phyloP scores from a whole-genome alignment of 352 stramenopile species.

The Phytophthora hybrid region DNA sequence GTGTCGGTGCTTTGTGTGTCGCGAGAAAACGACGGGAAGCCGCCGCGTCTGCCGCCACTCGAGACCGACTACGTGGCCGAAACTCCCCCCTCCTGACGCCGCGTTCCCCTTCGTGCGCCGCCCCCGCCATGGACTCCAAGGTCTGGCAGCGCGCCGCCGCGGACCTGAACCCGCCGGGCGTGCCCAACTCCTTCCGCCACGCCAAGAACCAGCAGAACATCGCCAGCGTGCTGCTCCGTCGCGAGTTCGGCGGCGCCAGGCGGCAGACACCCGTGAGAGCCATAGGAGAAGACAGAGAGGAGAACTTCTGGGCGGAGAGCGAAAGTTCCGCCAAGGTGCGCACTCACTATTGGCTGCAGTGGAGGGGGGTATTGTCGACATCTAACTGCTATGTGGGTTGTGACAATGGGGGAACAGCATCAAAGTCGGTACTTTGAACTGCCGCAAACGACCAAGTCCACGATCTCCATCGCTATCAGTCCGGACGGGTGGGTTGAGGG shows the following conservation, averaged over 20 bases:
- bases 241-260: slow-evolving; percentile 59
- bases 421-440: slow-evolving; percentile 88
- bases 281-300: slow-evolving; percentile 55
- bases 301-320: slow-evolving; percentile 84
- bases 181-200: slow-evolving; percentile 80
- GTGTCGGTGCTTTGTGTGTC: slow-evolving; percentile 3
- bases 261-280: slow-evolving; percentile 54
- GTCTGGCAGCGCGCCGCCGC: slow-evolving; percentile 79
- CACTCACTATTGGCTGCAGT: background rate
- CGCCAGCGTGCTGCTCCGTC: slow-evolving; percentile 62
- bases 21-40: slow-evolving; percentile 16
- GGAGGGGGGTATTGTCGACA: background rate
- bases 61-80: slow-evolving; percentile 2
- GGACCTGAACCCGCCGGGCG: slow-evolving; percentile 73
- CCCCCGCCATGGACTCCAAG: slow-evolving; percentile 48
- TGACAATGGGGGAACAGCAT: slow-evolving; percentile 50
- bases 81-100: slow-evolving; percentile 26
- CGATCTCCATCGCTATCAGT: slow-evolving; percentile 90
- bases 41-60: slow-evolving; percentile 1
- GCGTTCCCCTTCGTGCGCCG: background rate
- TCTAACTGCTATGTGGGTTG: slow-evolving; percentile 14
- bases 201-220: slow-evolving; percentile 77
- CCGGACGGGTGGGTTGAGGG: slow-evolving; percentile 67
- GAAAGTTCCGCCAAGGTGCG: slow-evolving; percentile 79
- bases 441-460: slow-evolving; percentile 87